A percentile compares a stretch with the other conserved stretches of the same genome.
Conservation (phyloP, 345 rosid species). For the Linum trigynum region DNA sequence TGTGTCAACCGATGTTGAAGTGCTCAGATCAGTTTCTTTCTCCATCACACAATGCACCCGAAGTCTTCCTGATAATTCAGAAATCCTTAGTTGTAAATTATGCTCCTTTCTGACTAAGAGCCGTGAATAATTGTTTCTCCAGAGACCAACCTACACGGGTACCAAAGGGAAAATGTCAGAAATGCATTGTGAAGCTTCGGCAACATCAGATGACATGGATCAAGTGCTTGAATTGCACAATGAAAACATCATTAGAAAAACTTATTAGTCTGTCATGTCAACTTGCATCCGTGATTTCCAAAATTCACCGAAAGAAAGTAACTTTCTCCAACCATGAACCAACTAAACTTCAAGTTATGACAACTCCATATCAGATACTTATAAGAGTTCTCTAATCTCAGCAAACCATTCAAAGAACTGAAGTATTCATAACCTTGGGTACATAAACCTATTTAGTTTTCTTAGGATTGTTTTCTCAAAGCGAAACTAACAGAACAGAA, state of each 20-base stretch:
- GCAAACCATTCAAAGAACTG: too few species aligned
- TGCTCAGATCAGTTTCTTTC: constrained; percentile 31
- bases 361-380: neutral
- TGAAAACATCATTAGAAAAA: too few species aligned
- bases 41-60: constrained; percentile 37
- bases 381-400: too few species aligned
- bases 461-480: too few species aligned
- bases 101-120: constrained; percentile 22
- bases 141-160: constrained; percentile 27
- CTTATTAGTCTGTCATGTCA: neutral
- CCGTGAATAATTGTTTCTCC: constrained; percentile 14
- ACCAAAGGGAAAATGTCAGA: neutral
- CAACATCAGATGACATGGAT: neutral
- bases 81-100: constrained; percentile 18
- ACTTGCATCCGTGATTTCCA: neutral
- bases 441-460: too few species aligned
- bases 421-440: too few species aligned
- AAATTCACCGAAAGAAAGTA: neutral
- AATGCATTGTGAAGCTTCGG: neutral
- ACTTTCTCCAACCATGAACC: neutral
- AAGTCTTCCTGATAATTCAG: constrained; percentile 21
- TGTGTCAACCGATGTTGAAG: constrained; percentile 34
- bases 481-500: neutral
- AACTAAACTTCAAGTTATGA: neutral
- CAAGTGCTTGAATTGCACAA: neutral